Evolutionary conservation across 768 basidiomycete species (phyloP), one percentile per base, ranked within the genome.

Genomic region (Pisolithus microcarpus): DNA sequence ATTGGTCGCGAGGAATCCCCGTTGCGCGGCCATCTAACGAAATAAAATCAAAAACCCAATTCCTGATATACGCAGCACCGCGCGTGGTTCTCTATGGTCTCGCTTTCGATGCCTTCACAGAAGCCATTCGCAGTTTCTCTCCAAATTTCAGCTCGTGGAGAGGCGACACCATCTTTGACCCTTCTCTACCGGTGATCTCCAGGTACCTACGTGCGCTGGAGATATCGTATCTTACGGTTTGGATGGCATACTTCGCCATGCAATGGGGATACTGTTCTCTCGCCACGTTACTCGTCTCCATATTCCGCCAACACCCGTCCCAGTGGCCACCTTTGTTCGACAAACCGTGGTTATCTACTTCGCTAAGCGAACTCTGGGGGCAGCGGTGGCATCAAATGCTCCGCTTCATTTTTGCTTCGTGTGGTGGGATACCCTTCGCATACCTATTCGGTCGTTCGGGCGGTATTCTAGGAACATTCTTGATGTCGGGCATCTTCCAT

Each of bases 351-450:
- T 43, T 59, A 23, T 63, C 79, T 9, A 77, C 77, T 4, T 84
- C 82, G 8, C 59, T 87, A 42, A 67, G 70, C 38, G 76, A 85
- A 6, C 76, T 83, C 40, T 87, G 85, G 85, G 70, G 76, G 0
- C 64, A 56, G 43, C 69, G 79, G 19, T 87, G 84, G 85, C 85
- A 87, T 56, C 83, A 85, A 53, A 51, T 80, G 16, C 79, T 85
- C 61, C 75, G 84, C 3, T 72, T 80, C 44, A 58, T 69, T n/a
- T 80, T 87, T 55, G 59, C 83, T 49, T 61, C 64, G 2, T 56
- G 78, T 23, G 84, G 82, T 2, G 70, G 66, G 3, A 65, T 65
- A 19, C 80, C 81, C 0, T 55, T 78, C 7, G 56, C 59, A 5
- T 54, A 61, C 43, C 28, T 83, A 5, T 63, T 77, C 38, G 83